A percentile compares a stretch with the other conserved stretches of the same genome.
These are phyloP conservation scores for Quercus wislizeni DNA, from an alignment of 306 rosid species.

Conservation along the genomic window DNA sequence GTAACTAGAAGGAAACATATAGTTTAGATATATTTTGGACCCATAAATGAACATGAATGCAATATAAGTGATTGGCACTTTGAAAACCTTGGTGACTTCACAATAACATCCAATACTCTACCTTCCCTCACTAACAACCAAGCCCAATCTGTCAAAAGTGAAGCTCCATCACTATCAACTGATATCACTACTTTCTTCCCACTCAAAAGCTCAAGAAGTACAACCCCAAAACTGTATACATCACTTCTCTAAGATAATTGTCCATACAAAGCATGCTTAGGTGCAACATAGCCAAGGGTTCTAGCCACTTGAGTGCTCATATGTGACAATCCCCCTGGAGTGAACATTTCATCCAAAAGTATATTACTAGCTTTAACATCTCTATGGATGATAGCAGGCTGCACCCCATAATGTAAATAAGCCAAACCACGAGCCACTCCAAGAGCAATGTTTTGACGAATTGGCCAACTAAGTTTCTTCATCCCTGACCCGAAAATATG, in stretches of 20 bases:
- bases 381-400: neutral
- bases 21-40: too few relatives aligned
- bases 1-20: too few relatives aligned
- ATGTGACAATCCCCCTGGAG: neutral
- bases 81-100: too few relatives aligned
- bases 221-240: slow-evolving; percentile 13
- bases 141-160: slow-evolving; percentile 13
- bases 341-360: slow-evolving; percentile 2
- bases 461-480: neutral
- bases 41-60: too few relatives aligned
- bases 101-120: neutral
- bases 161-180: neutral
- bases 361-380: slow-evolving; percentile 2
- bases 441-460: slow-evolving; percentile 4
- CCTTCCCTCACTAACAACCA: slow-evolving; percentile 11
- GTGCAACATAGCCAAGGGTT: slow-evolving; percentile 11
- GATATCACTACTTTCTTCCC: slow-evolving; percentile 11
- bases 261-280: neutral
- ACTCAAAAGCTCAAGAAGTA: slow-evolving; percentile 14
- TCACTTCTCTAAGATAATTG: slow-evolving; percentile 5
- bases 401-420: slow-evolving; percentile 1
- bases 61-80: too few relatives aligned
- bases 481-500: neutral
- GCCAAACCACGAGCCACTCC: slow-evolving; percentile 11
- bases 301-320: slow-evolving; percentile 2